Evolutionary conservation across 805 yeast species (phyloP), one percentile per base, ranked within the genome.

Genomic region (Candida yuanshanica): DNA sequence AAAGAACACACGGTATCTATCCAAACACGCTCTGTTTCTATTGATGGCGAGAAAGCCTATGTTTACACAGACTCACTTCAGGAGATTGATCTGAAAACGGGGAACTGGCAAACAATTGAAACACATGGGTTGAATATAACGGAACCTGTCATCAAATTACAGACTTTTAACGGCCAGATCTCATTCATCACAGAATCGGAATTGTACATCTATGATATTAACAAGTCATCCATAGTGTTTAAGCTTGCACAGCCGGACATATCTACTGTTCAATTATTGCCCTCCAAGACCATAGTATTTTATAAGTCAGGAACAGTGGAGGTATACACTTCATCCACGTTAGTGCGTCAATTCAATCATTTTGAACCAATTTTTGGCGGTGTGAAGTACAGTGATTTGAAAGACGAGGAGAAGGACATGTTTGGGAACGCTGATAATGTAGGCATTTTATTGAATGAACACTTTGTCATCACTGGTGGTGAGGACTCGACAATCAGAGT

Each of bases 401-500:
- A 31, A 31, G 21, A 18, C 18, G 21, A 12, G 9, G 34, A 31
- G 10, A 18, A 31, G 14, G 34, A 31, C 12, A 17, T 31, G 20
- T 18, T 31, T 18, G n/a, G n/a, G 7, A 18, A 31, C 18, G n/a
- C 34, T 17, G 21, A 17, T 18, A 31, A 17, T 12, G 22, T 31
- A 2, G 34, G 34, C 11, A 18, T 17, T 8, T 31, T 18, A 5
- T 12, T 31, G 22, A 31, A 17, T 17, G 34, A 31, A 4, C 14
- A 31, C 9, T 31, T n/a, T 31, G 34, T 31, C 34, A 31, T 31
- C 21, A 31, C 34, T 18, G 34, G 34, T 17, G 34, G 34, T 31
- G 34, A 31, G 18, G 34, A 31, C 18, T 17, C 34, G 12, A 17
- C 34, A 18, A 11, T 31, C 5, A 17, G 34, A 31, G 22, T 31